Evolutionary conservation across 2,329 filamentous ascomycete genomes (phyloP), one percentile per base, ranked within the genome.

Genomic region (Epichloe scottii): DNA sequence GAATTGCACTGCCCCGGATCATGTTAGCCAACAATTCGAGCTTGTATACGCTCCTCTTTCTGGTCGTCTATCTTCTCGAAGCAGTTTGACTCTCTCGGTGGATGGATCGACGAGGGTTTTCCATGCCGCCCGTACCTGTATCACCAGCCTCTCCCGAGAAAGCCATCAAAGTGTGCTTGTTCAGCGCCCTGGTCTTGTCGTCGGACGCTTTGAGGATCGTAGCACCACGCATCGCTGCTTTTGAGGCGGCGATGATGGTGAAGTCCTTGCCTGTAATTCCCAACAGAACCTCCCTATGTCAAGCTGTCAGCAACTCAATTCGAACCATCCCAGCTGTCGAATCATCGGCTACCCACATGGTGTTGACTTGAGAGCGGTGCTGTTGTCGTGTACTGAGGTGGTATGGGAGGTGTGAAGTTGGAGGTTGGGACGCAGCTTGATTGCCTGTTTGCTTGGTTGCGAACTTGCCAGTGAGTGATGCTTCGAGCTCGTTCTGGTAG

Each of bases 211-310:
- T 98, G 66, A 98, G 84, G 69, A 98, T 86, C 54, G 91, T 96
- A 57, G 89, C 88, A 63, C 93, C 93, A 75, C 93, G 84, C 90
- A 97, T 97, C 63, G 90, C 88, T 66, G 93, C 93, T 77, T 98
- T 97, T 57, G 90, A 97, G 63, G 93, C 88, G 63, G 89, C 93
- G 68, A 98, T 84, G 78, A 98, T 83, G 74, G 90, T 94, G 71
- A 96, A 98, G 81, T 98, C 94, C 78, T 95, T 95, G 76, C 93
- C 94, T 54, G 91, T 96, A 70, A 98, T 95, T 65, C 93, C 93
- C 62, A 98, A 81, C 67, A 98, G 80, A 68, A 97, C 88, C 82
- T 98, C 93, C 93, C 90, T 97, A 54, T 30, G 47, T 51, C 46
- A 17, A 33, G 21, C n/a, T 38, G 52, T 55, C 23, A 53, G 44